Conservation (phyloP, 2,329 filamentous ascomycete genomes). For the Aureobasidium pullulans region DNA sequence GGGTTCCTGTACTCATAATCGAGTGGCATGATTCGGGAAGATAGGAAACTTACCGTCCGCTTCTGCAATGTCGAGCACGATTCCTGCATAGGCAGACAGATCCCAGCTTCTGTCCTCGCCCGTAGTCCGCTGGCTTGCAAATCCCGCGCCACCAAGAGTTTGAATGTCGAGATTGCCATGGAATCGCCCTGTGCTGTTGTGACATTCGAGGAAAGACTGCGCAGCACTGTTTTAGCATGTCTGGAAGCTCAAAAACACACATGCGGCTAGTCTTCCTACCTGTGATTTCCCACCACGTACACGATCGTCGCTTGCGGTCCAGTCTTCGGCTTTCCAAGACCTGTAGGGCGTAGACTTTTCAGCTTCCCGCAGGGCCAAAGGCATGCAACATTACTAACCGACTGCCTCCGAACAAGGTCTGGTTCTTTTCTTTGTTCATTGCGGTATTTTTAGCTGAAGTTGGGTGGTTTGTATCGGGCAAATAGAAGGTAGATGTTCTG, state of each 20-base stretch:
- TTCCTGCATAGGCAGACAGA: slow-evolving; percentile 54
- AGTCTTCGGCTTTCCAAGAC: slow-evolving; percentile 53
- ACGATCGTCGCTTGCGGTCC: slow-evolving; percentile 65
- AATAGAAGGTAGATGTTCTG: not conserved
- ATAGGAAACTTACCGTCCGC: slow-evolving; percentile 41
- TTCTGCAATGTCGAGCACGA: slow-evolving; percentile 47
- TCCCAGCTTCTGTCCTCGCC: slow-evolving; percentile 54
- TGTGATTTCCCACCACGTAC: slow-evolving; percentile 67
- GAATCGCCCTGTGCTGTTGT: slow-evolving; percentile 45
- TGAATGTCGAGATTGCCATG: slow-evolving; percentile 64
- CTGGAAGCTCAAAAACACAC: not conserved
- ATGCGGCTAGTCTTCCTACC: slow-evolving; percentile 24
- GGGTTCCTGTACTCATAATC: not conserved
- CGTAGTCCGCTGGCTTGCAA: slow-evolving; percentile 68
- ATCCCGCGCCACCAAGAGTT: slow-evolving; percentile 71
- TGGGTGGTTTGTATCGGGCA: not conserved
- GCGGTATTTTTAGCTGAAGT: not conserved
- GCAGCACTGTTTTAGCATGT: slow-evolving; percentile 3
- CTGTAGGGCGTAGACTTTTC: slow-evolving; percentile 11
- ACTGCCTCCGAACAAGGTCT: slow-evolving; percentile 26
- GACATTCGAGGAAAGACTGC: slow-evolving; percentile 43
- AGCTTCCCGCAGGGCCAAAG: slow-evolving; percentile 4
- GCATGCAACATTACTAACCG: slow-evolving; percentile 19
- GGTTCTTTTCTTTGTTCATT: slow-evolving; percentile 10
- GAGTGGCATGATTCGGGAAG: not conserved